Evolutionary conservation across 176 grass and related monocot species (phyloP), one percentile per base, ranked within the genome.

Genomic region (Avena sativa): DNA sequence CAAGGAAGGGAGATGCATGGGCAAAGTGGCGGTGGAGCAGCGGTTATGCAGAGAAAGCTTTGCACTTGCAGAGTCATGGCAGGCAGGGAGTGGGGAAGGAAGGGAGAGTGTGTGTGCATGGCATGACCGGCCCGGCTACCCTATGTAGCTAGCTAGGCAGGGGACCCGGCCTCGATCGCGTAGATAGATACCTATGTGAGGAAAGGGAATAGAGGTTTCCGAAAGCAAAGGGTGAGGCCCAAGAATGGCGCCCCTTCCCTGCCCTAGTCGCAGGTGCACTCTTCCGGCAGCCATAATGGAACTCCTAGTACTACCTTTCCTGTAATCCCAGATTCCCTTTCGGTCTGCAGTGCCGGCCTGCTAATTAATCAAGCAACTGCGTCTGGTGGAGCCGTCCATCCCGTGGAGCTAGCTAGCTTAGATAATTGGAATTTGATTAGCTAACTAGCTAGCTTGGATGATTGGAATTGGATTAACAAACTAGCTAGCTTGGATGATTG

Each of bases 181-280:
- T 85, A 82, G 92, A 79, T 84, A 64, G 61, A 67, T 2, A 63
- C 85, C 89, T 85, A 85, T 51, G 78, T 64, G 58, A 86, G 67
- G 90, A 46, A 87, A 89, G 83, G 80, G 94, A 90, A 94, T 96
- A 93, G 94, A 96, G 94, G 91, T 99, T 94, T 99, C 92, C 92
- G 86, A 96, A 96, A 93, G 83, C 87, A 68, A 85, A 83, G 81
- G 87, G 92, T 25, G 89, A 90, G 89, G 86, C 77, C 94, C 86
- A 63, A 74, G 90, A 96, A 94, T 88, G 80, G 80, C 83, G 8
- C 36, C 78, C 78, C 89, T 87, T 83, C 50, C 30, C 87, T 93
- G 90, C 84, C 86, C 84, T 87, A 92, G 84, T 83, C 67, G 56
- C 97, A 99, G 97, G 88, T 87, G 86, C 79, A 81, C 92, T 44